Conservation (phyloP, 2,329 filamentous ascomycete species). For the Colletotrichum salicis region DNA sequence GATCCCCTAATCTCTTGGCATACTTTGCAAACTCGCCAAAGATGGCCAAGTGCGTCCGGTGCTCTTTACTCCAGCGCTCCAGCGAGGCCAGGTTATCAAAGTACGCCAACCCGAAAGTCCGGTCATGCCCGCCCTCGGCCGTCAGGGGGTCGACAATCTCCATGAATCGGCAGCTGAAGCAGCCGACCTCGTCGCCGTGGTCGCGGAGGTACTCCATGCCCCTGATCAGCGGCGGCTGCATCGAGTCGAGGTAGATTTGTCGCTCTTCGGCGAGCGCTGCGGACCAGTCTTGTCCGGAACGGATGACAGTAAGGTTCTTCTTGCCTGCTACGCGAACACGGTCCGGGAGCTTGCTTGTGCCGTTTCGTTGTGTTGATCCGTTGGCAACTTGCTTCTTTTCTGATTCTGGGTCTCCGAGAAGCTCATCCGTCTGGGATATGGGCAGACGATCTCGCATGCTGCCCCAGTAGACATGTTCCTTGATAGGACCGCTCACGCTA, state of each 20-base stretch:
- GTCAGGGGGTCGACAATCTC: slow-evolving; percentile 47
- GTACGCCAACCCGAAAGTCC: slow-evolving; percentile 53
- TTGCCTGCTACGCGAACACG: slow-evolving; percentile 44
- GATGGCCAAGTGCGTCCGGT: slow-evolving; percentile 52
- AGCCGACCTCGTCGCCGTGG: slow-evolving; percentile 53
- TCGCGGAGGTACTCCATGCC: slow-evolving; percentile 58
- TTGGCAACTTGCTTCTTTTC: not conserved
- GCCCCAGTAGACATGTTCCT: slow-evolving; percentile 58
- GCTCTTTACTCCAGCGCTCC: slow-evolving; percentile 52
- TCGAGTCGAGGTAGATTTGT: slow-evolving; percentile 53
- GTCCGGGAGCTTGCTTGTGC: slow-evolving; percentile 36
- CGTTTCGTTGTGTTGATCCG: not conserved
- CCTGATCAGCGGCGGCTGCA: slow-evolving; percentile 54
- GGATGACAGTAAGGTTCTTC: slow-evolving; percentile 54
- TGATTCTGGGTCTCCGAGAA: slow-evolving; percentile 38
- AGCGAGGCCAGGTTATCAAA: slow-evolving; percentile 52
- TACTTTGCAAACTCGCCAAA: slow-evolving; percentile 53
- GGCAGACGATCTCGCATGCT: slow-evolving; percentile 57
- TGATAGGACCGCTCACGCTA: slow-evolving; percentile 47
- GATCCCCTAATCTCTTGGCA: slow-evolving; percentile 47
- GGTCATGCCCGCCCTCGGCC: slow-evolving; percentile 40
- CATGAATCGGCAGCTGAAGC: slow-evolving; percentile 56
- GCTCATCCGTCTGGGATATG: slow-evolving; percentile 48
- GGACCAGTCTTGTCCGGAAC: slow-evolving; percentile 58
- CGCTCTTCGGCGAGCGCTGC: slow-evolving; percentile 51